Evolutionary conservation across 495 filamentous ascomycete species (phyloP).

Genomic region (Staphylotrichum longicolle): DNA sequence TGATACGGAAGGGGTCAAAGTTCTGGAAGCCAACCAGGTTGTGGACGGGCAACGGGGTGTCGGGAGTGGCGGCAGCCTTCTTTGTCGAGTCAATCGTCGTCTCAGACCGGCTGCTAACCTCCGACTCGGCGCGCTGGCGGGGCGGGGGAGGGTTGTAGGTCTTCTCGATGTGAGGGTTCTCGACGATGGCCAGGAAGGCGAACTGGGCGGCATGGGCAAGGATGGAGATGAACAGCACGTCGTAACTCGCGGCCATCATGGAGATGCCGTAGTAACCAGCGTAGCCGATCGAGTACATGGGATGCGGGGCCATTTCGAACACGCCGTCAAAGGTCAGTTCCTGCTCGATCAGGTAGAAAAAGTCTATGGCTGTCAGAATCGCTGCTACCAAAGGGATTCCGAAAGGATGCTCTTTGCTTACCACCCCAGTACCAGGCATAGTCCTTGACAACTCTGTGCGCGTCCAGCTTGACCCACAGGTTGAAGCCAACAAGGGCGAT

Average conservation of each 20-base stretch:
- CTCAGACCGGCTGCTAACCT: constrained; percentile 35
- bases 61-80: constrained; percentile 19
- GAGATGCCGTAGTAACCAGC: constrained; percentile 98
- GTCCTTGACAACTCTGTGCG: constrained; percentile 97
- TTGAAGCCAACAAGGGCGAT: constrained; percentile 86
- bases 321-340: constrained; percentile 97
- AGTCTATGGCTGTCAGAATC: constrained; percentile 53
- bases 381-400: no score
- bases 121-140: constrained; percentile 53
- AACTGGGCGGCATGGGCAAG: constrained; percentile 94
- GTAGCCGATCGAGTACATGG: constrained; percentile 99
- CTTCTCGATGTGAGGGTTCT: constrained; percentile 98
- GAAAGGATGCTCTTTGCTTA: constrained; percentile 20
- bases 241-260: constrained; percentile 97
- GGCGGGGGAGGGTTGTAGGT: constrained; percentile 90
- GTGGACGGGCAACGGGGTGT: constrained; percentile 64
- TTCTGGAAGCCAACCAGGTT: constrained; percentile 78
- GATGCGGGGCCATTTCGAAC: constrained; percentile 98
- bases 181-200: constrained; percentile 81
- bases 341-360: constrained; percentile 98
- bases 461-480: constrained; percentile 97
- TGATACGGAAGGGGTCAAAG: constrained; percentile 80
- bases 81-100: constrained; percentile 20
- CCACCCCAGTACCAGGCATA: constrained; percentile 98
- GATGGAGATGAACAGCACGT: constrained; percentile 93